Percentiles rank a stretch among this genome's conserved stretches.
These are phyloP conservation scores for Cichorium intybus DNA, from an alignment of 140 eudicot genomes.

Conservation along the genomic window DNA sequence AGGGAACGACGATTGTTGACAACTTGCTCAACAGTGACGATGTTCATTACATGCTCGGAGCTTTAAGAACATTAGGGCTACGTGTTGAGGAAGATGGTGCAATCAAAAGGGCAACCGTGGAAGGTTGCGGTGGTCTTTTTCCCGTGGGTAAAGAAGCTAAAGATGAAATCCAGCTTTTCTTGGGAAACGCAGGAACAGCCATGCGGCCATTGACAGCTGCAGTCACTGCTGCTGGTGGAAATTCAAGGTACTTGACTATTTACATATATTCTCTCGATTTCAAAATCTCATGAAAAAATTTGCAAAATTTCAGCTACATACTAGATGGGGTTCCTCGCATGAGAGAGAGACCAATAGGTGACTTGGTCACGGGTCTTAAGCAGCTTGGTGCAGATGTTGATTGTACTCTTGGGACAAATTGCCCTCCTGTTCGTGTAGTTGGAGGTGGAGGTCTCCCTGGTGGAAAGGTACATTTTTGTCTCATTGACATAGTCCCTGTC, in stretches of 20 bases:
- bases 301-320: constrained; percentile 51
- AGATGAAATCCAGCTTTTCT: constrained; percentile 84
- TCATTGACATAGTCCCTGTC: neutral
- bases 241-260: constrained; percentile 51
- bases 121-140: constrained; percentile 87
- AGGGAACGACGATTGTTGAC: constrained; percentile 94
- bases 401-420: constrained; percentile 88
- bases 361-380: constrained; percentile 86
- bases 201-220: constrained; percentile 99
- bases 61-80: constrained; percentile 82
- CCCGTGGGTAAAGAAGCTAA: constrained; percentile 75
- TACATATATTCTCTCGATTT: neutral
- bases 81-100: constrained; percentile 75
- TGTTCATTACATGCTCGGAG: constrained; percentile 94
- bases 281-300: neutral
- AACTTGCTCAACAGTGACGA: constrained; percentile 91
- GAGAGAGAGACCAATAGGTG: constrained; percentile 99
- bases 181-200: constrained; percentile 98
- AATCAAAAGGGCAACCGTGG: constrained; percentile 70
- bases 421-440: constrained; percentile 94
- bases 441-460: constrained; percentile 98
- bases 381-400: constrained; percentile 98
- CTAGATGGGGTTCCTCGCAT: constrained; percentile 98
- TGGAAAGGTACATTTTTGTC: constrained; percentile 62
- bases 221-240: constrained; percentile 94